Conservation (phyloP, 176 grass and related monocot genomes). For the Oropetium thomaeum region DNA sequence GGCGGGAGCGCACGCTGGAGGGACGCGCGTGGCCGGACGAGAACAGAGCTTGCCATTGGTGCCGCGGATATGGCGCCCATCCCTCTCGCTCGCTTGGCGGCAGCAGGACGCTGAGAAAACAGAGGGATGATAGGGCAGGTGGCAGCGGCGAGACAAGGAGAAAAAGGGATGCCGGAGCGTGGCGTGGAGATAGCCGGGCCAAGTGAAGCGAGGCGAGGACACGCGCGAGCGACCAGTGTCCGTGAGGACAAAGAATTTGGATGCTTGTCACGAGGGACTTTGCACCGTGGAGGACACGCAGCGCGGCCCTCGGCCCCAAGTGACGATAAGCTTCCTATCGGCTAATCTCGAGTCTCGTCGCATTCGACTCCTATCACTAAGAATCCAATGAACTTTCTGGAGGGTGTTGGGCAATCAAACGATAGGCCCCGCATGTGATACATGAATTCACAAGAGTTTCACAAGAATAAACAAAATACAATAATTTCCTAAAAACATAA, state of each 20-base stretch:
- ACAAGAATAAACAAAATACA: neutral
- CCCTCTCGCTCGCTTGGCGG: neutral
- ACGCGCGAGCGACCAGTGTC: neutral
- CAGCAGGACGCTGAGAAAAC: neutral
- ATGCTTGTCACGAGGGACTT: neutral
- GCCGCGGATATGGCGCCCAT: constrained; percentile 32
- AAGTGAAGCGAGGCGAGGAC: constrained; percentile 48
- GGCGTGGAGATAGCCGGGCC: constrained; percentile 75
- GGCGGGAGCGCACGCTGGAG: neutral
- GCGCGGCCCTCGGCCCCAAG: constrained; percentile 7
- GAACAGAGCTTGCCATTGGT: constrained; percentile 46
- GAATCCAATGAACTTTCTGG: neutral
- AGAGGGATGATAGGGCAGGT: neutral
- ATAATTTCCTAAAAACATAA: neutral
- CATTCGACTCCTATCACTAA: neutral
- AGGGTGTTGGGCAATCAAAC: neutral
- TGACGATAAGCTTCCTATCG: constrained; percentile 20
- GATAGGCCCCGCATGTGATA: too few relatives aligned
- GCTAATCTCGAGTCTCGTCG: neutral
- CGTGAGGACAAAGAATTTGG: neutral
- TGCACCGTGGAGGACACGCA: constrained; percentile 8
- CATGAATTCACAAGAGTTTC: neutral
- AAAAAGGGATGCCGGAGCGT: constrained; percentile 32
- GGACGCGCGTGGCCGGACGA: constrained; percentile 32
- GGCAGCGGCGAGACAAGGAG: neutral